Percentiles rank a stretch among this genome's conserved stretches.
Evolutionary conservation across 257 asterid genomes (phyloP).

Genomic region (Fraxinus excelsior): DNA sequence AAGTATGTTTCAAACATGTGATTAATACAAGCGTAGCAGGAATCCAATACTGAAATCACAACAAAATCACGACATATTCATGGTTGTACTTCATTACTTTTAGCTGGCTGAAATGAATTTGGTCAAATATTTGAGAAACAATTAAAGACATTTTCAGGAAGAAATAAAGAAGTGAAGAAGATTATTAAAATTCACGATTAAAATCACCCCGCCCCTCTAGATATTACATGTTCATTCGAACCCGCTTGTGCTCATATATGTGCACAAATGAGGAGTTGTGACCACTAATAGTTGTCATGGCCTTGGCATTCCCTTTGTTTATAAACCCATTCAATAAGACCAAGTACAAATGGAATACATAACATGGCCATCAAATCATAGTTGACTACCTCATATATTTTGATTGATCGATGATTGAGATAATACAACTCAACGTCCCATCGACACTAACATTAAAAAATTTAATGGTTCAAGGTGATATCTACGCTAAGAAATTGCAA

Average conservation of each 20-base stretch:
- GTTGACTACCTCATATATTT: constrained; percentile 91
- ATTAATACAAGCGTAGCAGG: too few species aligned
- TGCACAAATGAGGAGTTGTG: constrained; percentile 75
- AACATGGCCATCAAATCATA: constrained; percentile 99
- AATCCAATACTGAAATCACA: too few species aligned
- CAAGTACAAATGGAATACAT: constrained; percentile 83
- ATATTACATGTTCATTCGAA: constrained; percentile 73
- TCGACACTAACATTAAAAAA: constrained; percentile 79
- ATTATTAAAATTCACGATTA: constrained; percentile 6
- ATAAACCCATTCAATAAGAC: constrained; percentile 88
- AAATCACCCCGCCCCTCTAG: constrained; percentile 81
- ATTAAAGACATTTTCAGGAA: too few species aligned
- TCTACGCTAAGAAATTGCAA: constrained; percentile 13
- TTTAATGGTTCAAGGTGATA: constrained; percentile 31
- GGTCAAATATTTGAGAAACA: too few species aligned
- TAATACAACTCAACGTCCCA: constrained; percentile 92
- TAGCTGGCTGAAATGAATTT: too few species aligned
- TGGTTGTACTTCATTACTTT: too few species aligned
- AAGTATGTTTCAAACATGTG: too few species aligned
- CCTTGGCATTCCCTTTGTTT: too few species aligned
- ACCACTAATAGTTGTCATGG: too few species aligned
- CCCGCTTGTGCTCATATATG: constrained; percentile 90
- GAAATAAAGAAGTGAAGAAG: neutral
- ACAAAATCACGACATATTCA: too few species aligned
- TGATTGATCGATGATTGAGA: constrained; percentile 86